A percentile compares a stretch with the other conserved stretches of the same genome.
These are phyloP conservation scores for Phytopythium cucurbitacearum DNA, from an alignment of 352 stramenopile genomes.

Conservation along the genomic window DNA sequence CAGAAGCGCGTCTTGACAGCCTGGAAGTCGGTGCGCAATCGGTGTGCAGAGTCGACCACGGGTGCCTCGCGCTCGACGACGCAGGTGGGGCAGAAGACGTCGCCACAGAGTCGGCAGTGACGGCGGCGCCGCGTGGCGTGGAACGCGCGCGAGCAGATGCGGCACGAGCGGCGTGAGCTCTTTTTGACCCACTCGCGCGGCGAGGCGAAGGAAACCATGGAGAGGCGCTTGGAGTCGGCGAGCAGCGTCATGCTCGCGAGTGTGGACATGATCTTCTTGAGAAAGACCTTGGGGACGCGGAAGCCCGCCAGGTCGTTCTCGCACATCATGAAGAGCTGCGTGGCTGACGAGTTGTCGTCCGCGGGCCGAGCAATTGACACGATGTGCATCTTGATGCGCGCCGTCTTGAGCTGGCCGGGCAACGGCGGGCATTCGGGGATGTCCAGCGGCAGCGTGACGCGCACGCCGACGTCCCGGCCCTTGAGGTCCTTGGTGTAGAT, in stretches of 20 bases:
- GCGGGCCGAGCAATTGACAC: slow-evolving; percentile 38
- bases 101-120: slow-evolving; percentile 72
- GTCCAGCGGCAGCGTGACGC: slow-evolving; percentile 49
- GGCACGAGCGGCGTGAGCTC: slow-evolving; percentile 32
- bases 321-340: slow-evolving; percentile 46
- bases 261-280: slow-evolving; percentile 40
- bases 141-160: slow-evolving; percentile 56
- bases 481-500: slow-evolving; percentile 48
- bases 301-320: slow-evolving; percentile 43
- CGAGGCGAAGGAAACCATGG: slow-evolving; percentile 32
- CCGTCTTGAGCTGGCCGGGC: slow-evolving; percentile 37
- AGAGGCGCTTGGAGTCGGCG: slow-evolving; percentile 54
- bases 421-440: slow-evolving; percentile 52
- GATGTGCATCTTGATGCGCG: slow-evolving; percentile 42
- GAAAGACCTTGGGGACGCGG: slow-evolving; percentile 21
- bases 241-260: slow-evolving; percentile 45
- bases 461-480: slow-evolving; percentile 53
- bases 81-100: slow-evolving; percentile 67
- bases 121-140: slow-evolving; percentile 47
- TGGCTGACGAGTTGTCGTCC: slow-evolving; percentile 20
- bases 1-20: slow-evolving; percentile 60
- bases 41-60: slow-evolving; percentile 10
- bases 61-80: slow-evolving; percentile 36
- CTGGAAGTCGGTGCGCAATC: slow-evolving; percentile 27
- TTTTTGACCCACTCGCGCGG: slow-evolving; percentile 48